These are phyloP conservation scores for Trichoderma pleuroti DNA, from an alignment of 2,329 filamentous ascomycete genomes.

Conservation along the genomic window DNA sequence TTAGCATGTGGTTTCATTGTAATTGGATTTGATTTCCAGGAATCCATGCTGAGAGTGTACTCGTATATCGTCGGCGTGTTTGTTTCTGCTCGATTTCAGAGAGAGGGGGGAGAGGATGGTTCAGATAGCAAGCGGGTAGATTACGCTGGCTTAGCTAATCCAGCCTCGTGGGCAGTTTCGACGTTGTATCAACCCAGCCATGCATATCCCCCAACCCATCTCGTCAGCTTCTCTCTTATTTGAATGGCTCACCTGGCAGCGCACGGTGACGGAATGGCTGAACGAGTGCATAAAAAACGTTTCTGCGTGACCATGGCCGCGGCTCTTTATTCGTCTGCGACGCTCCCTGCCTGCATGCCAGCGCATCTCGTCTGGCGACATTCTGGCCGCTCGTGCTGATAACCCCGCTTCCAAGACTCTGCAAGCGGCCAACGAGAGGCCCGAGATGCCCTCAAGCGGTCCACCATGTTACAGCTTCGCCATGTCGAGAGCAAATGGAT, in stretches of 20 bases:
- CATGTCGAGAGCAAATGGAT: not conserved
- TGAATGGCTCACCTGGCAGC: constrained; percentile 9
- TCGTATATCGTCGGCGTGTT: too few species aligned
- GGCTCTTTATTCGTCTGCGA: constrained; percentile 17
- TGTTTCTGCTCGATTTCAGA: too few species aligned
- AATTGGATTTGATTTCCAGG: too few species aligned
- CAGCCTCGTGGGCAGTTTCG: not conserved
- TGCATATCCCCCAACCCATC: not conserved
- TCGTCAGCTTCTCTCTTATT: not conserved
- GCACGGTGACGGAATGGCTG: constrained; percentile 16
- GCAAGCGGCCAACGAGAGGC: constrained; percentile 12
- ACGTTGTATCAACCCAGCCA: not conserved
- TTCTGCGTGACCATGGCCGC: constrained; percentile 15
- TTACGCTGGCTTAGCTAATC: constrained; percentile 4
- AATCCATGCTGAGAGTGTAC: too few species aligned
- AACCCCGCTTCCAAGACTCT: constrained; percentile 16
- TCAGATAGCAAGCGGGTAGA: not conserved
- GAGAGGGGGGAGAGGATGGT: not conserved
- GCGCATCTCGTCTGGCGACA: constrained; percentile 17
- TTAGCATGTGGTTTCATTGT: too few species aligned
- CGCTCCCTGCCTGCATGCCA: constrained; percentile 19
- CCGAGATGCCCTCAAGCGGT: constrained; percentile 11
- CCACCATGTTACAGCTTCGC: constrained; percentile 17
- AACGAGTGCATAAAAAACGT: constrained; percentile 6
- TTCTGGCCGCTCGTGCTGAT: constrained; percentile 13